These are phyloP conservation scores for Botrytis fabae DNA, from an alignment of 2,329 filamentous ascomycete species.

Conservation along the genomic window DNA sequence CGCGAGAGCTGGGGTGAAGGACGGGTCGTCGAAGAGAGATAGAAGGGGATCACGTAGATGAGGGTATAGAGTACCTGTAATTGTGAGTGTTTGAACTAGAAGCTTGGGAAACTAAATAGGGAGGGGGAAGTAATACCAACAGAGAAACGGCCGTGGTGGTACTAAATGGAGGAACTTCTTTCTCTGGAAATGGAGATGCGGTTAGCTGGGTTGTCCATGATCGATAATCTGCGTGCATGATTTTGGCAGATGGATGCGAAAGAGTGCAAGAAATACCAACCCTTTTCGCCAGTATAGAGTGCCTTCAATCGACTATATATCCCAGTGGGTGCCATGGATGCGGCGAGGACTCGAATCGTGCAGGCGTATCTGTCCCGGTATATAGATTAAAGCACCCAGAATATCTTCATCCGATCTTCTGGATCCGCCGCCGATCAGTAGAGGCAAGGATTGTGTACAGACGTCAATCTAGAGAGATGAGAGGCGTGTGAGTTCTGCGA, in stretches of 20 bases:
- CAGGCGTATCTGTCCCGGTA: not conserved
- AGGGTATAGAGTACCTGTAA: constrained; percentile 74
- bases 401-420: constrained; percentile 8
- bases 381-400: not conserved
- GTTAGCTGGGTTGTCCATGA: constrained; percentile 11
- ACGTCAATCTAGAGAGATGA: not conserved
- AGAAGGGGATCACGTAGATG: constrained; percentile 88
- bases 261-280: constrained; percentile 25
- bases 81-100: constrained; percentile 9
- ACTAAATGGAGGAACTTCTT: constrained; percentile 34
- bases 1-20: constrained; percentile 77
- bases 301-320: constrained; percentile 34
- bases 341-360: not conserved
- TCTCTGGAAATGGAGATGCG: constrained; percentile 27
- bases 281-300: constrained; percentile 33
- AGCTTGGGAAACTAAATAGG: not conserved
- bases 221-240: not conserved
- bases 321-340: constrained; percentile 36
- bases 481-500: not conserved
- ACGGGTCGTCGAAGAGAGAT: constrained; percentile 75
- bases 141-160: constrained; percentile 34
- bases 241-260: not conserved
- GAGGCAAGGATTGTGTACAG: not conserved
- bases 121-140: constrained; percentile 29
- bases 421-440: not conserved